Percentiles rank a stretch among this genome's conserved stretches.
phyloP scores from a whole-genome alignment of 257 asterid species.

The Solanum peruvianum region DNA sequence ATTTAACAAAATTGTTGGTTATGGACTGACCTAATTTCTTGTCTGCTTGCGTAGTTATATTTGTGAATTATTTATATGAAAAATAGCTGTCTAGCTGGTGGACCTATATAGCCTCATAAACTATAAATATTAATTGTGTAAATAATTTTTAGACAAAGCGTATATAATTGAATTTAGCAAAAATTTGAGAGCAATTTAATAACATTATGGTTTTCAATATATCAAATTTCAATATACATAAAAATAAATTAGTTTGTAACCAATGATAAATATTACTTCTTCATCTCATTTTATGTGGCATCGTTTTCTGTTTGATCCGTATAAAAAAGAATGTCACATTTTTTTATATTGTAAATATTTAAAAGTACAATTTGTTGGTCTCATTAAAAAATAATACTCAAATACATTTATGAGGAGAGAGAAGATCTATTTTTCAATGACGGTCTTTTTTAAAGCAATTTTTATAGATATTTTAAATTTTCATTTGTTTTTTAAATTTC shows the following conservation, averaged over 20 bases:
- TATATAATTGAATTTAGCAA: not conserved
- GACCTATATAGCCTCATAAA: not conserved
- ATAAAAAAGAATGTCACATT: no score
- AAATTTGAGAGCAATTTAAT: not conserved
- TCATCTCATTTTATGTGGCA: no score
- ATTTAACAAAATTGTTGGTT: not conserved
- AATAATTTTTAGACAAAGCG: not conserved
- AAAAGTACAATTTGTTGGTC: no score
- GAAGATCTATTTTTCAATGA: no score
- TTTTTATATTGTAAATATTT: no score
- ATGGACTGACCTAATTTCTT: not conserved
- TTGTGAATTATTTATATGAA: not conserved
- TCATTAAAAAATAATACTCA: no score
- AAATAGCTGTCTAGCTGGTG: not conserved
- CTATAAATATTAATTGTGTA: not conserved
- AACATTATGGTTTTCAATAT: not conserved
- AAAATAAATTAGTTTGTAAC: not conserved
- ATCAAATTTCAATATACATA: not conserved
- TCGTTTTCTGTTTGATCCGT: fast-evolving
- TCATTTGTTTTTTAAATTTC: no score
- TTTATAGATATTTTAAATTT: no score
- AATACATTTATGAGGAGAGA: no score
- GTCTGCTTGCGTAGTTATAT: not conserved
- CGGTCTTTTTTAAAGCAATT: no score
- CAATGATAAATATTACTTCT: not conserved